These are phyloP conservation scores for Amorphotheca resinae DNA, from an alignment of 495 filamentous ascomycete genomes.

Conservation along the genomic window DNA sequence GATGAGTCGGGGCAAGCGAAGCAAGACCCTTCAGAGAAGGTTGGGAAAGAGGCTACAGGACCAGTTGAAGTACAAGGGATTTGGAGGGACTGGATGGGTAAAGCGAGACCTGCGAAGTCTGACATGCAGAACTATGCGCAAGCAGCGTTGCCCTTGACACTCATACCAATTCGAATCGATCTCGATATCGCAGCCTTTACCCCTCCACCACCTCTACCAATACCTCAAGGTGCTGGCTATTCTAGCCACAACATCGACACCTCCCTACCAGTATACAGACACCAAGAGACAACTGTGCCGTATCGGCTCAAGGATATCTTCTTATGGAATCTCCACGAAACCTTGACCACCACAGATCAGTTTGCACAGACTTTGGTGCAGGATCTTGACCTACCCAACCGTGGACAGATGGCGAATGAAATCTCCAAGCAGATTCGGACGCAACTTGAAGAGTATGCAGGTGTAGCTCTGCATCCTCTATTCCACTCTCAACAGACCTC, in stretches of 20 bases:
- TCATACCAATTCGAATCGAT: conserved; percentile 94
- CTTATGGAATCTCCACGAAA: conserved; percentile 95
- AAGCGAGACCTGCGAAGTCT: conserved; percentile 38
- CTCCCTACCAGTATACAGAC: conserved; percentile 59
- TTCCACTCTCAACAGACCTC: conserved; percentile 52
- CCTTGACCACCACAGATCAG: conserved; percentile 83
- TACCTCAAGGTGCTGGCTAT: conserved; percentile 43
- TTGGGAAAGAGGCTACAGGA: conserved; percentile 68
- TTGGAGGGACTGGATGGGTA: conserved; percentile 91
- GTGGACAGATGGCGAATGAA: conserved; percentile 48
- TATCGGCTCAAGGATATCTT: conserved; percentile 88
- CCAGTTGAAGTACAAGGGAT: conserved; percentile 82
- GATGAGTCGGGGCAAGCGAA: conserved; percentile 58
- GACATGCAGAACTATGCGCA: conserved; percentile 74
- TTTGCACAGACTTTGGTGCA: conserved; percentile 86
- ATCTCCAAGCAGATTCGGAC: conserved; percentile 91
- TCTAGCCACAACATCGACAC: conserved; percentile 35
- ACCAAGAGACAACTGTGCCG: conserved; percentile 62
- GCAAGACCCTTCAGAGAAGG: conserved; percentile 52
- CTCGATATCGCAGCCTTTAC: conserved; percentile 75
- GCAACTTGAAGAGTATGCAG: conserved; percentile 92
- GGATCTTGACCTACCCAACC: conserved; percentile 82
- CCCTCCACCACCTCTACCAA: conserved; percentile 58
- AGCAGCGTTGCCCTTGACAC: conserved; percentile 69
- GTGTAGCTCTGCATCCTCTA: conserved; percentile 82